phyloP scores from a whole-genome alignment of 495 filamentous ascomycete genomes.

The Sporormia fimetaria region DNA sequence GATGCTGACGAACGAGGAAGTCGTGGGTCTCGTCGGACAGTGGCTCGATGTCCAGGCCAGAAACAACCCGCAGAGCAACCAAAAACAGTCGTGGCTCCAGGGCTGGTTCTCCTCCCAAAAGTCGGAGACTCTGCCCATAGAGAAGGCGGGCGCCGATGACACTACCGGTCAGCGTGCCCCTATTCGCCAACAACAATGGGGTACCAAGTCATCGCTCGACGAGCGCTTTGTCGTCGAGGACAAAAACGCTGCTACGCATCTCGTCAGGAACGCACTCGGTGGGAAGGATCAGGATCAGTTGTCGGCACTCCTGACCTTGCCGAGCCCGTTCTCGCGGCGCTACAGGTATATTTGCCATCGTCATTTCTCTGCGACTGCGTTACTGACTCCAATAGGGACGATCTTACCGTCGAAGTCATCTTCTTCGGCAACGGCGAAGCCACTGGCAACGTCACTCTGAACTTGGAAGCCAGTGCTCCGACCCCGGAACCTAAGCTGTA shows the following conservation, averaged over 20 bases:
- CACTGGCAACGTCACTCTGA: constrained; percentile 64
- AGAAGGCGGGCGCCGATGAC: constrained; percentile 35
- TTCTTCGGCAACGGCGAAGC: constrained; percentile 82
- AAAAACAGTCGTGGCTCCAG: constrained; percentile 40
- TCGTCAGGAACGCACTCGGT: constrained; percentile 90
- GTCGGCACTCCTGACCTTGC: constrained; percentile 82
- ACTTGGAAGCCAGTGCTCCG: constrained; percentile 71
- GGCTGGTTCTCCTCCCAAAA: constrained; percentile 43
- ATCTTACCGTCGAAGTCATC: constrained; percentile 95
- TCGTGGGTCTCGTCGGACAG: constrained; percentile 87
- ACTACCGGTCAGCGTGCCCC: constrained; percentile 49
- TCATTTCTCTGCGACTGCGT: background rate
- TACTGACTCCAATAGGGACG: constrained; percentile 49
- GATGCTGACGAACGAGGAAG: constrained; percentile 98
- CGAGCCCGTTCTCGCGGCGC: constrained; percentile 76
- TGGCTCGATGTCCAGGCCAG: constrained; percentile 63
- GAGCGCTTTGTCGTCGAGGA: constrained; percentile 88
- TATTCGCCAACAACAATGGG: constrained; percentile 70
- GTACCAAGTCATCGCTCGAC: constrained; percentile 51
- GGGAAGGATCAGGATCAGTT: constrained; percentile 91
- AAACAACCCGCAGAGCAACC: constrained; percentile 29
- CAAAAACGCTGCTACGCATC: constrained; percentile 90
- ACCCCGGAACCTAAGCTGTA: constrained; percentile 40
- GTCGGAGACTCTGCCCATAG: constrained; percentile 43
- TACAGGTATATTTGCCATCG: constrained; percentile 53